Percentiles rank a stretch among this genome's conserved stretches.
Evolutionary conservation across 2,329 filamentous ascomycete species (phyloP).

Genomic region (Monosporascus sp.): DNA sequence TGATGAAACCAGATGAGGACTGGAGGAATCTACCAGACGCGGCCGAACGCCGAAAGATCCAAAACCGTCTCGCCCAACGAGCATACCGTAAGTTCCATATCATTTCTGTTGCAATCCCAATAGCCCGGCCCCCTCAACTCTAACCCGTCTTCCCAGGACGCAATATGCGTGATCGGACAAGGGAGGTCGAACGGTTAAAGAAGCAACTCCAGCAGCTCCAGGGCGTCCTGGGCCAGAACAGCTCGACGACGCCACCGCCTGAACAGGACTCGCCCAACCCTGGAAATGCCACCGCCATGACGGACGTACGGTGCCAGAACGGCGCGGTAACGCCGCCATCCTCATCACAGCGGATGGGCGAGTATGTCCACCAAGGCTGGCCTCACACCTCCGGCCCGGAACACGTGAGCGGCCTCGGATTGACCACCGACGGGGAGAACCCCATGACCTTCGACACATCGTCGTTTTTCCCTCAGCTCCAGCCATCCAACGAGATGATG

Average conservation of each 20-base stretch:
- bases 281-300: conserved; percentile 19
- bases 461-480: conserved; percentile 18
- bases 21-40: conserved; percentile 29
- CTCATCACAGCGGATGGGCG: conserved; percentile 18
- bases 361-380: conserved; percentile 23
- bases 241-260: conserved; percentile 21
- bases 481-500: conserved; percentile 18
- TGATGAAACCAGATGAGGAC: conserved; percentile 30
- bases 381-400: conserved; percentile 15
- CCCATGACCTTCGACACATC: conserved; percentile 19
- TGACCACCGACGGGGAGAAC: conserved; percentile 20
- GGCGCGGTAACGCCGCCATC: conserved; percentile 11
- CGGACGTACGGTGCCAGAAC: conserved; percentile 13
- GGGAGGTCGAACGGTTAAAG: conserved; percentile 28
- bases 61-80: conserved; percentile 28
- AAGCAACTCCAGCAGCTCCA: conserved; percentile 27
- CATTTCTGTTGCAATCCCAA: background rate
- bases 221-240: conserved; percentile 19
- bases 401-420: conserved; percentile 19
- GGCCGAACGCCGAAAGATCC: conserved; percentile 28
- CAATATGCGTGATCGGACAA: conserved; percentile 28
- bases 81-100: conserved; percentile 24
- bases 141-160: conserved; percentile 17
- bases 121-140: background rate
- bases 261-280: conserved; percentile 21